phyloP scores from a whole-genome alignment of 23 red algal genomes.

The Gracilaria caudata region DNA sequence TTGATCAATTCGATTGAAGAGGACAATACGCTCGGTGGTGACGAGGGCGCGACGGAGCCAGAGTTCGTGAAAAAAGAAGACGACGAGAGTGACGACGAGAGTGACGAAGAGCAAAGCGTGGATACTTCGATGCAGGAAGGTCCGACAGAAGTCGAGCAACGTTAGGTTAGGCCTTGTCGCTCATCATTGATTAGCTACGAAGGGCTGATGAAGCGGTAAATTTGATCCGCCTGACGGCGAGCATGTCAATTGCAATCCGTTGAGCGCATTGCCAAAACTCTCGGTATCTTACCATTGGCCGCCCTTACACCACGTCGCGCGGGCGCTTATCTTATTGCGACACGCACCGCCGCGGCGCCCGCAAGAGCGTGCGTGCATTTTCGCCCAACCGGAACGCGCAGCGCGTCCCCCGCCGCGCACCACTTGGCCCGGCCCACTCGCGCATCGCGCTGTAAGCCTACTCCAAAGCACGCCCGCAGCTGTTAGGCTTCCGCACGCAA shows the following conservation, averaged over 20 bases:
- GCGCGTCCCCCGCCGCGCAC: not conserved
- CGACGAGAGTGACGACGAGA: not conserved
- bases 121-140: not conserved
- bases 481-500: slow-evolving; percentile 41
- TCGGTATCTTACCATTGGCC: too few species aligned
- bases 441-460: slow-evolving; percentile 9
- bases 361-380: too few species aligned
- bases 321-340: not conserved
- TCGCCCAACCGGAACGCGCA: slow-evolving; percentile 33
- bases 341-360: not conserved
- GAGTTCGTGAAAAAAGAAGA: not conserved
- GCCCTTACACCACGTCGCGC: not conserved
- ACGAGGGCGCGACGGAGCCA: not conserved
- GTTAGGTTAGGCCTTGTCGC: not conserved
- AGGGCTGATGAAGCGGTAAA: too few species aligned
- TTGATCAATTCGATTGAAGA: not conserved
- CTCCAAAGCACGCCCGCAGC: not conserved
- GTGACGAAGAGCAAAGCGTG: not conserved
- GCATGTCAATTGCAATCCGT: too few species aligned
- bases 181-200: not conserved
- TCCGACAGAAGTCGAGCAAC: not conserved
- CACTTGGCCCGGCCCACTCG: not conserved
- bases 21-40: not conserved
- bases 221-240: too few species aligned
- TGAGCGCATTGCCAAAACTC: too few species aligned